A percentile compares a stretch with the other conserved stretches of the same genome.
These are phyloP conservation scores for Aspergillus sp. DNA, from an alignment of 2,329 filamentous ascomycete genomes.

Conservation along the genomic window DNA sequence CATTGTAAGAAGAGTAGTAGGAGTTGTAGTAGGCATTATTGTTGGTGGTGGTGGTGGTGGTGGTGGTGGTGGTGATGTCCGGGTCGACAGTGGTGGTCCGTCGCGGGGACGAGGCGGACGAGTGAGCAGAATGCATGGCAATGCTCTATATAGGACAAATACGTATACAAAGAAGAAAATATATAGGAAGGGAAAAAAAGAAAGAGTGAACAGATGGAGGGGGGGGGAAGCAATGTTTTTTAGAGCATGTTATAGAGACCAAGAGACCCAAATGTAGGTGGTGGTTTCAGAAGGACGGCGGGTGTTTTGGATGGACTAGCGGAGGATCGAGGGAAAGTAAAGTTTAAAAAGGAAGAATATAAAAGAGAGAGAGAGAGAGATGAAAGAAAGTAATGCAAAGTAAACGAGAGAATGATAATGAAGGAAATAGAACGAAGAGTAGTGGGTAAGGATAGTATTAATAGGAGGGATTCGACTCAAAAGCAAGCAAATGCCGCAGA, in stretches of 20 bases:
- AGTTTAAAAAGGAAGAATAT: constrained; percentile 1
- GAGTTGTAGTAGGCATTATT: no score
- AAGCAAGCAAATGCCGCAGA: no score
- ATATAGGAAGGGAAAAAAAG: not conserved
- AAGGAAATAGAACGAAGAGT: not conserved
- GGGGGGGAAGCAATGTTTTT: not conserved
- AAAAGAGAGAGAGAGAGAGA: constrained; percentile 3
- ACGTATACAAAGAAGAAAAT: not conserved
- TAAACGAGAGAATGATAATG: constrained; percentile 2
- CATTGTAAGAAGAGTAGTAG: no score
- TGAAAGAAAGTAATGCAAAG: not conserved
- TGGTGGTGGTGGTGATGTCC: not conserved
- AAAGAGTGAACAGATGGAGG: not conserved
- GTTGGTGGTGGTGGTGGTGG: not conserved
- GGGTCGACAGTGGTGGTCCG: not conserved
- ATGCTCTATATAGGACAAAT: not conserved
- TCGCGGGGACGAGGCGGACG: not conserved
- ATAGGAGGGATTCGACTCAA: no score
- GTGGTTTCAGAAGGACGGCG: constrained; percentile 1
- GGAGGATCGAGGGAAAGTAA: constrained; percentile 3
- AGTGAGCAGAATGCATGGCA: constrained; percentile 4
- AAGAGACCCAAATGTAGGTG: not conserved
- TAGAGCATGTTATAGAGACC: constrained; percentile 1
- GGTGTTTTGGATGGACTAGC: constrained; percentile 6
- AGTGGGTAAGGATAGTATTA: not conserved